Evolutionary conservation across 2,329 filamentous ascomycete species (phyloP).

Genomic region (Berkeleyomyces basicola): DNA sequence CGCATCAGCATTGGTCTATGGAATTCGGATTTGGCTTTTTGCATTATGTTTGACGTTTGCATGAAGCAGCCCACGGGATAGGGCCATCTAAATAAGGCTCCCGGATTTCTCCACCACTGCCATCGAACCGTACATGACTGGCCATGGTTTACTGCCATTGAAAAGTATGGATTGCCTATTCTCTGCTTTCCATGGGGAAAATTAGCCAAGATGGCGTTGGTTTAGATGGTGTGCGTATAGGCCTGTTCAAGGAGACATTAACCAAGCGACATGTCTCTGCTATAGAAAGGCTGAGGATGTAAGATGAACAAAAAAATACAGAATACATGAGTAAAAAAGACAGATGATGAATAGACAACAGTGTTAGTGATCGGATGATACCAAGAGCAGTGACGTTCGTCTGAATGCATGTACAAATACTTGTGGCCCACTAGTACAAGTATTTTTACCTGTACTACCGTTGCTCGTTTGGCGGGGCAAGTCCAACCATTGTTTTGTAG

Average conservation of each 20-base stretch:
- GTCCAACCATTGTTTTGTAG: neutral
- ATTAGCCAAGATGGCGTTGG: neutral
- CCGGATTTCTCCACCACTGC: constrained; percentile 10
- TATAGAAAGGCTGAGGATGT: constrained; percentile 6
- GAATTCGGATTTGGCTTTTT: constrained; percentile 14
- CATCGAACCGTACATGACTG: constrained; percentile 4
- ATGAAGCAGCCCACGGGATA: constrained; percentile 13
- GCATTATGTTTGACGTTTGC: constrained; percentile 13
- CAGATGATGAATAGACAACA: neutral
- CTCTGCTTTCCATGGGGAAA: neutral
- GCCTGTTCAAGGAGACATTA: neutral
- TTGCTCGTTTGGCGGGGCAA: neutral
- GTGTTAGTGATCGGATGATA: neutral
- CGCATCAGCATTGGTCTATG: constrained; percentile 14
- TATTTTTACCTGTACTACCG: no score
- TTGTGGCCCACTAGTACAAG: neutral
- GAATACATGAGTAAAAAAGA: neutral
- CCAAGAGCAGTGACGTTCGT: neutral
- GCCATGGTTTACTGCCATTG: constrained; percentile 8
- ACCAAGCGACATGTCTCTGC: neutral
- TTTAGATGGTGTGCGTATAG: constrained; percentile 1
- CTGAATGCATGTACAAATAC: neutral
- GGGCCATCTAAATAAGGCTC: constrained; percentile 12
- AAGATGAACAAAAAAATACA: neutral
- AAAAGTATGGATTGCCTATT: constrained; percentile 7